Conservation (phyloP, 352 stramenopile species). For the Globisporangium takayamanum region DNA sequence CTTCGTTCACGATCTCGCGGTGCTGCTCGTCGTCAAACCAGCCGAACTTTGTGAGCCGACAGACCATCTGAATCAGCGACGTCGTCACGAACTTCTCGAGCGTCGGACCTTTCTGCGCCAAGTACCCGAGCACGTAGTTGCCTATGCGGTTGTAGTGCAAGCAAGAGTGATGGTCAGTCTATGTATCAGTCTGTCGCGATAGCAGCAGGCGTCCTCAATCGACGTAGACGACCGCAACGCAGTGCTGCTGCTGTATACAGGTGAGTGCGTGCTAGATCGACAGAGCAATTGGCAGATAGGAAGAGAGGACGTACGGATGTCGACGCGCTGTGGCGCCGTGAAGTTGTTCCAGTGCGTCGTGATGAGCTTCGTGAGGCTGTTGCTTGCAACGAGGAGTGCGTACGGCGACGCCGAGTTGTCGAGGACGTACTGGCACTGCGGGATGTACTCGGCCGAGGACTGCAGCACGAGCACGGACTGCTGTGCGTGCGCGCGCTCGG, state of each 20-base stretch:
- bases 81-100: constrained; percentile 94
- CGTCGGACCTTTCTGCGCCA: constrained; percentile 93
- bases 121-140: constrained; percentile 97
- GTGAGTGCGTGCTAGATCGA: not conserved
- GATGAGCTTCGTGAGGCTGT: constrained; percentile 96
- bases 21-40: constrained; percentile 98
- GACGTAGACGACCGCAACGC: too few relatives aligned
- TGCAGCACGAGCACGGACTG: constrained; percentile 82
- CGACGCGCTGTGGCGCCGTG: constrained; percentile 77
- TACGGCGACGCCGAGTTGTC: constrained; percentile 95
- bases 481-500: constrained; percentile 68
- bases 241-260: not conserved
- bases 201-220: too few relatives aligned
- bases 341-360: constrained; percentile 96
- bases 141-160: constrained; percentile 22
- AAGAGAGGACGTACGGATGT: constrained; percentile 76
- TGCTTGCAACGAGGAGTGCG: constrained; percentile 94
- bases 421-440: constrained; percentile 98
- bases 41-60: constrained; percentile 97
- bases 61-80: constrained; percentile 96
- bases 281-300: not conserved
- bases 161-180: not conserved
- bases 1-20: constrained; percentile 95
- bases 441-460: constrained; percentile 95
- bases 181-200: not conserved